These are phyloP conservation scores for Beverwykella pulmonaria DNA, from an alignment of 495 filamentous ascomycete species.

Conservation along the genomic window DNA sequence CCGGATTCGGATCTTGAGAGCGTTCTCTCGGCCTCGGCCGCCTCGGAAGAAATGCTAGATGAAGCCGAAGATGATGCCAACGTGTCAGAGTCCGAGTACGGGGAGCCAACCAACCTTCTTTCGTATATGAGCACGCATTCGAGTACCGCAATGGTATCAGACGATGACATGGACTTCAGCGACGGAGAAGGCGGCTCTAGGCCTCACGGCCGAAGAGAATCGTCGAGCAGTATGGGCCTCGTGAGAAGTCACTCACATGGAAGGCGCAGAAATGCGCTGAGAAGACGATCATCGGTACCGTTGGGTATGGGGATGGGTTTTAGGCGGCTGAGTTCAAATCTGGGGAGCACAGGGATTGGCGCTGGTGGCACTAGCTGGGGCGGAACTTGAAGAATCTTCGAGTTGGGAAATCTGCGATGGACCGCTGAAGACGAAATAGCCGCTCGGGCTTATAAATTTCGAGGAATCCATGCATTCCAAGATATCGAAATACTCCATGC, in stretches of 20 bases:
- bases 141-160: slow-evolving; percentile 16
- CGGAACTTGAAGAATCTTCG: slow-evolving; percentile 14
- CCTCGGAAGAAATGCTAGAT: slow-evolving; percentile 3
- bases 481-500: too few species aligned
- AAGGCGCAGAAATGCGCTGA: slow-evolving; percentile 7
- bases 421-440: too few species aligned
- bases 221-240: background rate
- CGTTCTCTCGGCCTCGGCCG: slow-evolving; percentile 9
- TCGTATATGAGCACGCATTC: slow-evolving; percentile 27
- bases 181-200: slow-evolving; percentile 48
- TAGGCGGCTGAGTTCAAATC: slow-evolving; percentile 37
- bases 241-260: slow-evolving; percentile 12
- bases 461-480: too few species aligned
- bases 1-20: slow-evolving; percentile 49
- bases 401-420: background rate
- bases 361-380: slow-evolving; percentile 32
- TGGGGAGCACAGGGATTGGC: slow-evolving; percentile 33
- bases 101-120: slow-evolving; percentile 33
- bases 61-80: slow-evolving; percentile 25
- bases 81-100: slow-evolving; percentile 34
- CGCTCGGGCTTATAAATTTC: too few species aligned
- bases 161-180: slow-evolving; percentile 68
- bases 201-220: slow-evolving; percentile 3
- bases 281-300: slow-evolving; percentile 34
- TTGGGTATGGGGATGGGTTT: slow-evolving; percentile 40